Evolutionary conservation across 352 stramenopile species (phyloP).

Genomic region (Phytophthora sojae): DNA sequence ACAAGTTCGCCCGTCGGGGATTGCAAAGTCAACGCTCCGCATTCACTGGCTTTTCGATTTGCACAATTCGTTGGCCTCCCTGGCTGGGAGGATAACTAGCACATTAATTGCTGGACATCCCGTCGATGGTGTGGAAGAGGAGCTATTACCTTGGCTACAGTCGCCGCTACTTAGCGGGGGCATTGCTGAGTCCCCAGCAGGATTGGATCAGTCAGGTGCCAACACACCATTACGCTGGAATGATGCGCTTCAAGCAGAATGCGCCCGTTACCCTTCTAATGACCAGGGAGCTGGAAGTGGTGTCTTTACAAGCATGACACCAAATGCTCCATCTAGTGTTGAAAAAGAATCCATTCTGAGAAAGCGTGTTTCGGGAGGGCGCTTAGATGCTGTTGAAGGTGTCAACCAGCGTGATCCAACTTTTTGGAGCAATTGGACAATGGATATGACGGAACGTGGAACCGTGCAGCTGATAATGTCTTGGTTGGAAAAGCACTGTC

Average conservation of each 20-base stretch:
- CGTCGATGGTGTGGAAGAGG: slow-evolving; percentile 81
- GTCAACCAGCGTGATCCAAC: slow-evolving; percentile 45
- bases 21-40: slow-evolving; percentile 79
- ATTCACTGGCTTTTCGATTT: slow-evolving; percentile 89
- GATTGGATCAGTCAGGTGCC: slow-evolving; percentile 2
- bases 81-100: slow-evolving; percentile 70
- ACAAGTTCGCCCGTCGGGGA: slow-evolving; percentile 72
- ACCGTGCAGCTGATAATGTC: slow-evolving; percentile 66
- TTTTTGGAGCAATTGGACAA: slow-evolving; percentile 67
- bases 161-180: slow-evolving; percentile 83
- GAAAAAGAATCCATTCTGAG: slow-evolving; percentile 22
- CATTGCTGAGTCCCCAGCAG: slow-evolving; percentile 31
- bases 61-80: slow-evolving; percentile 75
- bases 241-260: slow-evolving; percentile 49
- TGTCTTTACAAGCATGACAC: slow-evolving; percentile 9
- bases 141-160: slow-evolving; percentile 85
- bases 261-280: slow-evolving; percentile 28
- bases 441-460: slow-evolving; percentile 67
- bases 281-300: slow-evolving; percentile 11
- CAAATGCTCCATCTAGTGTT: slow-evolving; percentile 9
- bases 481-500: slow-evolving; percentile 79
- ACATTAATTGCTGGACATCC: slow-evolving; percentile 83
- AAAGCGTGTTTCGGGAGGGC: slow-evolving; percentile 29
- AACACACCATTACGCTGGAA: slow-evolving; percentile 41
- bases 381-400: slow-evolving; percentile 22